phyloP scores from a whole-genome alignment of 228 moss, liverwort and hornwort genomes.

The Sphagnum fallax region DNA sequence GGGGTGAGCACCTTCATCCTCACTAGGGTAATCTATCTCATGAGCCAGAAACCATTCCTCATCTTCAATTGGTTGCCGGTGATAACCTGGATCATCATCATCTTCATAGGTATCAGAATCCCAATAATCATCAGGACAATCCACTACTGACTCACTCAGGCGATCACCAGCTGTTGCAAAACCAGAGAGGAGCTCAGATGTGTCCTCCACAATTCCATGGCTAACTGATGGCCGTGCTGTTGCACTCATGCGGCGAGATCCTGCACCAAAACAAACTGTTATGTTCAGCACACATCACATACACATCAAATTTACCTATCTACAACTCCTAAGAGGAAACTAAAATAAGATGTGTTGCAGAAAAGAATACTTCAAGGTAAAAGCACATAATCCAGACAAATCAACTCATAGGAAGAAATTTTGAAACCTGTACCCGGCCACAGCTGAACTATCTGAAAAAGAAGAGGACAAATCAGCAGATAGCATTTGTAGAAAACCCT shows the following conservation, averaged over 20 bases:
- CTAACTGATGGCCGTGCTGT: slow-evolving; percentile 88
- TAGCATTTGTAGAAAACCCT: no score
- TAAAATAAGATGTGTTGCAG: not conserved
- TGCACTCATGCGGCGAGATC: slow-evolving; percentile 51
- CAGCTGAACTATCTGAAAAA: no score
- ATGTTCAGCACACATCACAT: not conserved
- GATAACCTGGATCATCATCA: slow-evolving; percentile 96
- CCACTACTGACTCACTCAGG: slow-evolving; percentile 84
- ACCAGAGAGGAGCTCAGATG: slow-evolving; percentile 86
- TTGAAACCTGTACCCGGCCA: no score
- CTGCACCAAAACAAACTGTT: slow-evolving; percentile 51
- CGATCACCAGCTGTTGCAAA: slow-evolving; percentile 89
- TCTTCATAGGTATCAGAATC: slow-evolving; percentile 97
- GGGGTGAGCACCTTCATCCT: slow-evolving; percentile 54
- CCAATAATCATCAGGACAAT: slow-evolving; percentile 87
- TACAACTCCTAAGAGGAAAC: not conserved
- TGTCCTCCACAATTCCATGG: slow-evolving; percentile 94
- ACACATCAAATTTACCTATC: not conserved
- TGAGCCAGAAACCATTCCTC: slow-evolving; percentile 98
- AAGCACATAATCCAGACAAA: not conserved
- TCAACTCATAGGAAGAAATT: not conserved
- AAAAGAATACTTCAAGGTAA: not conserved
- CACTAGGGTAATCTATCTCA: slow-evolving; percentile 96
- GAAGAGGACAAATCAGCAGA: no score
- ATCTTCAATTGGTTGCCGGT: slow-evolving; percentile 87